Evolutionary conservation across 441 rosid genomes (phyloP).

Genomic region (Corymbia calophylla): DNA sequence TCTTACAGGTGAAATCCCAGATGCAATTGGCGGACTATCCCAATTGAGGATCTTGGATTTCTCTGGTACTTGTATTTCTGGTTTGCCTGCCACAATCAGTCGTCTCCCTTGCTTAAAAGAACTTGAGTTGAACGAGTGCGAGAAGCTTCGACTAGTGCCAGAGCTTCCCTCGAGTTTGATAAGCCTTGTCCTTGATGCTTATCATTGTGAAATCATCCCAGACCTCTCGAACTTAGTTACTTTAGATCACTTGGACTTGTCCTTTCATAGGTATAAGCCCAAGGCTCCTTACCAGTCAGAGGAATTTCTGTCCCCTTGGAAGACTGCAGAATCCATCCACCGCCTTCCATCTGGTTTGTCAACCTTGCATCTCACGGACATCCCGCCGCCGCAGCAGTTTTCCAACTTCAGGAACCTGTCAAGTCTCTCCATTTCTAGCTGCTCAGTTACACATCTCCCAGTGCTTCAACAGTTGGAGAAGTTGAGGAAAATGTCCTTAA

Average conservation of each 20-base stretch:
- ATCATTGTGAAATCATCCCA: not conserved
- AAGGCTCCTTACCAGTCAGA: too few relatives aligned
- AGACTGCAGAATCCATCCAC: too few relatives aligned
- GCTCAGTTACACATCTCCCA: not conserved
- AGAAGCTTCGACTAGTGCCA: not conserved
- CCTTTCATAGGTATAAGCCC: too few relatives aligned
- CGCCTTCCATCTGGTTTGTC: too few relatives aligned
- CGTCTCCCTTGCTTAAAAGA: not conserved
- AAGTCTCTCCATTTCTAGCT: not conserved
- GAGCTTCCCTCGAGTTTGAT: not conserved
- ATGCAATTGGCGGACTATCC: too few relatives aligned
- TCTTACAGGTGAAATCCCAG: too few relatives aligned
- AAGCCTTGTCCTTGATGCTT: not conserved
- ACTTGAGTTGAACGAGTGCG: not conserved
- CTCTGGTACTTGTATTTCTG: too few relatives aligned
- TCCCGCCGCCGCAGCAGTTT: too few relatives aligned
- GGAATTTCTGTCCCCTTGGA: too few relatives aligned
- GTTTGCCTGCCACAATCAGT: not conserved
- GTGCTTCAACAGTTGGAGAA: not conserved
- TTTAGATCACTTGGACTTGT: not conserved
- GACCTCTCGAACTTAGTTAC: not conserved
- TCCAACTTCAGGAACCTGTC: not conserved
- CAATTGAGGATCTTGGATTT: too few relatives aligned
- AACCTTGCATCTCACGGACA: too few relatives aligned
- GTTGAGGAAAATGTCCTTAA: not conserved